These are phyloP conservation scores for Schizophyllum commune DNA, from an alignment of 1,284 basidiomycete species.

Conservation along the genomic window DNA sequence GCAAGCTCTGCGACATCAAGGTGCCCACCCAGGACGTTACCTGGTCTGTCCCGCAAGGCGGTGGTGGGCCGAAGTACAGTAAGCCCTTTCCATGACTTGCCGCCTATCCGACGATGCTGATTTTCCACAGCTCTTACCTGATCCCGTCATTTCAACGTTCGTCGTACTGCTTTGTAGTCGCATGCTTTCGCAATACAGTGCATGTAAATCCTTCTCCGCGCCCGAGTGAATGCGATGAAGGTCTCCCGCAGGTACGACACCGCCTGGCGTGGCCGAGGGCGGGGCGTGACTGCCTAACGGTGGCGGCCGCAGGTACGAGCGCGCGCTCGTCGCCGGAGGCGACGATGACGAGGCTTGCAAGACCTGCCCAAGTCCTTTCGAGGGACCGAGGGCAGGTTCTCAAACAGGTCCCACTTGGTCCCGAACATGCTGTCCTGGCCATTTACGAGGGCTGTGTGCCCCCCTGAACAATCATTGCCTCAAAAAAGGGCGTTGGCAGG, in stretches of 20 bases:
- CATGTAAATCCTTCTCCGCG: too few relatives aligned
- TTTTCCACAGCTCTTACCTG: too few relatives aligned
- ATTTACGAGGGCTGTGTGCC: too few relatives aligned
- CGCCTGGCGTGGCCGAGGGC: too few relatives aligned
- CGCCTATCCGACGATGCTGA: too few relatives aligned
- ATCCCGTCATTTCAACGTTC: too few relatives aligned
- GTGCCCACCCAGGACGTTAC: constrained; percentile 90
- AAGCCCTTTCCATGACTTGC: constrained; percentile 21
- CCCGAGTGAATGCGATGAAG: background rate
- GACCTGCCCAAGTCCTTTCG: too few relatives aligned
- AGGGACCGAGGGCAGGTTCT: background rate
- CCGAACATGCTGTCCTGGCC: too few relatives aligned
- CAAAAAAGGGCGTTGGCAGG: background rate
- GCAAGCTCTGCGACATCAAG: constrained; percentile 93
- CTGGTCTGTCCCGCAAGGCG: constrained; percentile 92
- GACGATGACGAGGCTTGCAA: background rate
- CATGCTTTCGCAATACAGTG: too few relatives aligned
- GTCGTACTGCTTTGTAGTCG: too few relatives aligned
- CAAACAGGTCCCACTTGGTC: background rate
- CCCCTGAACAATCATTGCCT: too few relatives aligned
- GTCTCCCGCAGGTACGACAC: too few relatives aligned
- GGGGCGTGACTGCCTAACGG: background rate
- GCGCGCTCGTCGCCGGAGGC: background rate
- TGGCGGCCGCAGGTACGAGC: background rate
- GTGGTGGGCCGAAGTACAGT: constrained; percentile 93